These are phyloP conservation scores for Pichia nanzhaoensis DNA, from an alignment of 805 yeast genomes.

Conservation along the genomic window DNA sequence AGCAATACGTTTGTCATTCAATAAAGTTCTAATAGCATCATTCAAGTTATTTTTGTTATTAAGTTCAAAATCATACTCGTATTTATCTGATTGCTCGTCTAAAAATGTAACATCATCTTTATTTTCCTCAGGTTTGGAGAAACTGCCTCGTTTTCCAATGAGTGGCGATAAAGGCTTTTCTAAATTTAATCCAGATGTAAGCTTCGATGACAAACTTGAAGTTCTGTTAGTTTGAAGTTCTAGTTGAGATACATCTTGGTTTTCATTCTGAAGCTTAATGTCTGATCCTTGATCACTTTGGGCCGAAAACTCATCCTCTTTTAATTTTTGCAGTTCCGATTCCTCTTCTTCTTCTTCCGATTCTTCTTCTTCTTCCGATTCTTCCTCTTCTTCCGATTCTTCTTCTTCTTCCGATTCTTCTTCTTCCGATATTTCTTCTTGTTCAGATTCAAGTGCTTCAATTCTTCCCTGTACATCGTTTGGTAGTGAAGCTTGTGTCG, in stretches of 20 bases:
- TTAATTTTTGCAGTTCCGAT: no score
- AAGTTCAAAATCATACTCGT: neutral
- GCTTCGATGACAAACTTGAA: no score
- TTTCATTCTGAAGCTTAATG: no score
- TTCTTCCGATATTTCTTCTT: neutral
- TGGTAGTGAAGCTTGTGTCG: neutral
- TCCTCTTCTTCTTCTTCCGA: neutral
- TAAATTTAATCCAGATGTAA: no score
- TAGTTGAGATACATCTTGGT: no score
- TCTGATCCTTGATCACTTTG: no score
- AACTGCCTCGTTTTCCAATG: no score
- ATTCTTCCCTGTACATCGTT: neutral
- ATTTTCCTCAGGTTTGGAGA: no score
- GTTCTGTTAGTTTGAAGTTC: no score
- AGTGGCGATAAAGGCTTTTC: no score
- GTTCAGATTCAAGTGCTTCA: conserved; percentile 1
- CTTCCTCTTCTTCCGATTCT: neutral
- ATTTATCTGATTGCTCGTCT: conserved; percentile 4
- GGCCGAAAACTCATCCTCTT: no score
- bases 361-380: conserved; percentile 1
- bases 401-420: conserved; percentile 2
- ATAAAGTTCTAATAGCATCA: conserved; percentile 1
- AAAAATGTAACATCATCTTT: neutral
- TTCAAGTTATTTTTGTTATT: neutral
- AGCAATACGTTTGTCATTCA: neutral